phyloP scores from a whole-genome alignment of 768 basidiomycete species.

The Rhodosporidiobolus sp. region DNA sequence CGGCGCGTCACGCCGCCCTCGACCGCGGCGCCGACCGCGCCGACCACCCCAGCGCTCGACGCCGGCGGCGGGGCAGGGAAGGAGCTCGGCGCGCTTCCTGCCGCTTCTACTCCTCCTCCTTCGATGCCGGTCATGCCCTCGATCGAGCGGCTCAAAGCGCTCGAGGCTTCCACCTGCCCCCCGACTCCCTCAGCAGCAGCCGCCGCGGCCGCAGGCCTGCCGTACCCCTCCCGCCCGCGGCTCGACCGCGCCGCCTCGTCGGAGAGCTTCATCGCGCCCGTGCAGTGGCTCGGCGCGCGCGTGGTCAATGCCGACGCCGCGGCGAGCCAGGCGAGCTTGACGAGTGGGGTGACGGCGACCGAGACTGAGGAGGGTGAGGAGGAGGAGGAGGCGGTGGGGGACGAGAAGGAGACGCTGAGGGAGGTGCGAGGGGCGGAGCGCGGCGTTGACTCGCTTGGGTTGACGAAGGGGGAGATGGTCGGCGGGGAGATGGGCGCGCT shows the following conservation, averaged over 20 bases:
- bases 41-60: neutral
- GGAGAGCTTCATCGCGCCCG: constrained; percentile 16
- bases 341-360: no score
- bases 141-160: constrained; percentile 11
- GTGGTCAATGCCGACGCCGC: constrained; percentile 26
- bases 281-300: constrained; percentile 30
- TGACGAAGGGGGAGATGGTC: no score
- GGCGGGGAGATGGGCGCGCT: no score
- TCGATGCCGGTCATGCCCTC: neutral
- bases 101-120: neutral
- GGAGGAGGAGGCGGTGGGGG: no score
- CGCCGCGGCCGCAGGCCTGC: no score
- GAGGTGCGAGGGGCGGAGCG: no score
- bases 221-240: constrained; percentile 8
- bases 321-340: neutral
- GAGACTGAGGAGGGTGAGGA: no score
- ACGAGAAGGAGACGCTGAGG: no score
- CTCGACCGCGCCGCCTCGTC: constrained; percentile 11
- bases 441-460: no score
- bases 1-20: neutral
- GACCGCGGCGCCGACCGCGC: neutral
- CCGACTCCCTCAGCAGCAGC: neutral
- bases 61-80: neutral
- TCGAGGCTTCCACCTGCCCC: neutral
- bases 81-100: neutral